These are phyloP conservation scores for Rhizopus stolonifer DNA, from an alignment of 371 early-diverging fungal species.

Conservation along the genomic window DNA sequence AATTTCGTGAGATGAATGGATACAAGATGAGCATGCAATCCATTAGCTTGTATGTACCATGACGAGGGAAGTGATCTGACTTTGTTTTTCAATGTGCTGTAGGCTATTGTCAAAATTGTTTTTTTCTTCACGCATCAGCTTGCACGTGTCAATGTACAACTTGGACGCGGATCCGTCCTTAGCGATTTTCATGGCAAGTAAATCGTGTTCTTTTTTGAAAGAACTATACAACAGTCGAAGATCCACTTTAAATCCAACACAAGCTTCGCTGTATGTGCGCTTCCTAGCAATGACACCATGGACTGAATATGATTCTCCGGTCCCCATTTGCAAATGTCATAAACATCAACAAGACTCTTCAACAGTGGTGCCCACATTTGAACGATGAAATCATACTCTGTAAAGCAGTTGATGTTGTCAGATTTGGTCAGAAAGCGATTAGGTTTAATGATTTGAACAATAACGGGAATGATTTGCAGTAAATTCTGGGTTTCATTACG, in stretches of 20 bases:
- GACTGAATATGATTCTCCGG: slow-evolving; percentile 6
- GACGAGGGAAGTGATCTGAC: too few relatives aligned
- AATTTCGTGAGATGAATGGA: too few relatives aligned
- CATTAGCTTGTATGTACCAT: too few relatives aligned
- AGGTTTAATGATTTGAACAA: not conserved
- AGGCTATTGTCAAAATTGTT: not conserved
- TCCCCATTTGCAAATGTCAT: not conserved
- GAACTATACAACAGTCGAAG: slow-evolving; percentile 2
- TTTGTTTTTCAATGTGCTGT: not conserved
- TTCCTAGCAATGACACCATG: slow-evolving; percentile 4
- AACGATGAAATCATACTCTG: slow-evolving; percentile 2
- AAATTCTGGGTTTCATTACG: not conserved
- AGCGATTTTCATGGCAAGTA: slow-evolving; percentile 2
- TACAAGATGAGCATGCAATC: too few relatives aligned
- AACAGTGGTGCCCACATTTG: not conserved
- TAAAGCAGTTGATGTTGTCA: not conserved
- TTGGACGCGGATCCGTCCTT: not conserved
- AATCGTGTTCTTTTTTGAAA: slow-evolving; percentile 7
- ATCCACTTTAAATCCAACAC: slow-evolving; percentile 7
- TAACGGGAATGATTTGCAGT: not conserved
- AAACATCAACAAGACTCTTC: not conserved
- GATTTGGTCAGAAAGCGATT: not conserved
- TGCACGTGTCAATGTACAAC: not conserved
- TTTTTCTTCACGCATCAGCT: not conserved
- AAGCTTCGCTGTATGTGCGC: slow-evolving; percentile 1